Evolutionary conservation across 2,329 filamentous ascomycete genomes (phyloP).

Genomic region (Gaeumannomyces sp.): DNA sequence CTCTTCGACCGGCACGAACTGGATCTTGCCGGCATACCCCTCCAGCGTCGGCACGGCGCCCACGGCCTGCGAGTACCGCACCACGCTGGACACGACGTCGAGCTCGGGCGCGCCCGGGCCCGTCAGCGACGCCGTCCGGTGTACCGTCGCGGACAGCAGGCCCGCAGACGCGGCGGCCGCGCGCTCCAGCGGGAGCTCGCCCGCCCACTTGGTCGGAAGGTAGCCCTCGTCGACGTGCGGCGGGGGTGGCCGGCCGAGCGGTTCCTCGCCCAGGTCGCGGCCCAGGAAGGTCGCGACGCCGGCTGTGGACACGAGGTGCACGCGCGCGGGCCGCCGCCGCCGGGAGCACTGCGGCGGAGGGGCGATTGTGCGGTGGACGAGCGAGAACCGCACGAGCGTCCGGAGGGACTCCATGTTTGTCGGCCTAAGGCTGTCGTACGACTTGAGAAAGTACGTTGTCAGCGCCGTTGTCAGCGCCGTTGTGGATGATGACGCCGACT

Average conservation of each 20-base stretch:
- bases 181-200: background rate
- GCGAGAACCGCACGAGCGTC: slow-evolving; percentile 17
- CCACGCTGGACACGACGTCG: slow-evolving; percentile 3
- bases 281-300: slow-evolving; percentile 17
- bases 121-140: slow-evolving; percentile 3
- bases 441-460: slow-evolving; percentile 26
- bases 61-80: background rate
- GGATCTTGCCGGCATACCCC: background rate
- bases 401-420: slow-evolving; percentile 25
- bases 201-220: slow-evolving; percentile 6
- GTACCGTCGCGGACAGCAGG: background rate
- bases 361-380: slow-evolving; percentile 14
- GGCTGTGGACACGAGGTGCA: slow-evolving; percentile 33
- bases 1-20: slow-evolving; percentile 3
- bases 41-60: slow-evolving; percentile 4
- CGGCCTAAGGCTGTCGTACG: slow-evolving; percentile 22
- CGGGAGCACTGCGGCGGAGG: background rate
- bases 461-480: slow-evolving; percentile 34
- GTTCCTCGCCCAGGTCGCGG: slow-evolving; percentile 16
- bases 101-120: slow-evolving; percentile 2
- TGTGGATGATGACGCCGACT: slow-evolving; percentile 33
- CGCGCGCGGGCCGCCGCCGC: slow-evolving; percentile 19
- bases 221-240: slow-evolving; percentile 2
- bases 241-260: background rate
- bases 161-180: slow-evolving; percentile 1